Conservation (phyloP, 2,329 filamentous ascomycete genomes). For the Conoideocrella luteorostrata region DNA sequence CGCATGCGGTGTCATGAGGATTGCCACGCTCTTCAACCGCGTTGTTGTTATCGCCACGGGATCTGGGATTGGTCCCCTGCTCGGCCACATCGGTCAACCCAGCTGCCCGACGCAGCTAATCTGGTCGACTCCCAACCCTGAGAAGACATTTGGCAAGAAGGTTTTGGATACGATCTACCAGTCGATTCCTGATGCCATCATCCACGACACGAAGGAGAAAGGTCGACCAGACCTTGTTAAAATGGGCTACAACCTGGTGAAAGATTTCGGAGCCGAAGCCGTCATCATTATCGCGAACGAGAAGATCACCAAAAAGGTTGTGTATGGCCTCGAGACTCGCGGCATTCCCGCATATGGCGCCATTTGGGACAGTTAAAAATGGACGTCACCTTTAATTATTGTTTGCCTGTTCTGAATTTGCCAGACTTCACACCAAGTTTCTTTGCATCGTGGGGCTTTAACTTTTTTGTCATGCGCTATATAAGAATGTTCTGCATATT, state of each 20-base stretch:
- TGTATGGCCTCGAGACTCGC: constrained; percentile 60
- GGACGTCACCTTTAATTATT: neutral
- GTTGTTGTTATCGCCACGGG: constrained; percentile 65
- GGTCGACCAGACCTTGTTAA: constrained; percentile 53
- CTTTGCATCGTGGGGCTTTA: neutral
- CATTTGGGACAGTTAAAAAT: constrained; percentile 55
- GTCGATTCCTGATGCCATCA: constrained; percentile 55
- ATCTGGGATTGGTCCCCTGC: constrained; percentile 64
- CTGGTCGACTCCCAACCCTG: constrained; percentile 60
- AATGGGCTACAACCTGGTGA: constrained; percentile 45
- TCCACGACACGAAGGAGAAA: constrained; percentile 57
- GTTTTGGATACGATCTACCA: constrained; percentile 49
- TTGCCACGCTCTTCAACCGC: constrained; percentile 58
- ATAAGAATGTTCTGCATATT: neutral
- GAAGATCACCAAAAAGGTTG: constrained; percentile 58
- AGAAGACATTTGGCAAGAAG: constrained; percentile 53
- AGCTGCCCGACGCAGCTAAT: constrained; percentile 53
- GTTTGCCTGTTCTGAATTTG: too few relatives aligned
- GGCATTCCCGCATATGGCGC: constrained; percentile 65
- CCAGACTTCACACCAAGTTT: neutral
- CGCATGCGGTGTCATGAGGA: constrained; percentile 59
- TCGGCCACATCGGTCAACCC: constrained; percentile 50
- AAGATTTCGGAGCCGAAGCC: constrained; percentile 56
- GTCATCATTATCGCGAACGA: constrained; percentile 70
- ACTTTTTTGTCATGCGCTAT: too few relatives aligned